These are phyloP conservation scores for Scleromitrula shiraiana DNA, from an alignment of 2,329 filamentous ascomycete genomes.

Conservation along the genomic window DNA sequence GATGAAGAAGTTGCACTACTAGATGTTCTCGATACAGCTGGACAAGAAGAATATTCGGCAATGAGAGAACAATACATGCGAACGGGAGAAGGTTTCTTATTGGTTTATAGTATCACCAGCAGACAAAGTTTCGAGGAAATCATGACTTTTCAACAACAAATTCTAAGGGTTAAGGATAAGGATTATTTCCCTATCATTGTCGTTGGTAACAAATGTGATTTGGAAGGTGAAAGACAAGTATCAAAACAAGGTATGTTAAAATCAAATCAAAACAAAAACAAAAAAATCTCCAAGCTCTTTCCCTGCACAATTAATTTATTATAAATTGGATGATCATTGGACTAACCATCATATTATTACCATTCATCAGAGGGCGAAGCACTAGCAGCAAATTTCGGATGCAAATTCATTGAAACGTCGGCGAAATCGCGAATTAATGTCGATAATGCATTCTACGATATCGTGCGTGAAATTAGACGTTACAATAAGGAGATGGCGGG, in stretches of 20 bases:
- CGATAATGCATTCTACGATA: slow-evolving; percentile 97
- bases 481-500: slow-evolving; percentile 98
- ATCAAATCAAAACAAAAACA: background rate
- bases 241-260: slow-evolving; percentile 72
- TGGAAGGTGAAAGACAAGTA: slow-evolving; percentile 86
- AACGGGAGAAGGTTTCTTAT: slow-evolving; percentile 93
- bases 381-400: slow-evolving; percentile 78
- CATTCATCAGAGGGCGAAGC: slow-evolving; percentile 92
- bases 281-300: too few relatives aligned
- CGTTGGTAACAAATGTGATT: slow-evolving; percentile 98
- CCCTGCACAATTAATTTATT: background rate
- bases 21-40: slow-evolving; percentile 95
- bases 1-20: slow-evolving; percentile 96
- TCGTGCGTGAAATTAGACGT: slow-evolving; percentile 93
- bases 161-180: slow-evolving; percentile 97
- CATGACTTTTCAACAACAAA: slow-evolving; percentile 97
- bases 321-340: background rate
- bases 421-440: slow-evolving; percentile 98
- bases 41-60: slow-evolving; percentile 97
- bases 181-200: slow-evolving; percentile 99
- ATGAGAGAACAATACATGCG: slow-evolving; percentile 99
- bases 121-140: slow-evolving; percentile 98
- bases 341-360: slow-evolving; percentile 5
- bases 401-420: slow-evolving; percentile 98
- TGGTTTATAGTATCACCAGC: slow-evolving; percentile 97